A percentile compares a stretch with the other conserved stretches of the same genome.
These are phyloP conservation scores for Monocercomonoides exilis DNA, from an alignment of 78 protist genomes.

Conservation along the genomic window DNA sequence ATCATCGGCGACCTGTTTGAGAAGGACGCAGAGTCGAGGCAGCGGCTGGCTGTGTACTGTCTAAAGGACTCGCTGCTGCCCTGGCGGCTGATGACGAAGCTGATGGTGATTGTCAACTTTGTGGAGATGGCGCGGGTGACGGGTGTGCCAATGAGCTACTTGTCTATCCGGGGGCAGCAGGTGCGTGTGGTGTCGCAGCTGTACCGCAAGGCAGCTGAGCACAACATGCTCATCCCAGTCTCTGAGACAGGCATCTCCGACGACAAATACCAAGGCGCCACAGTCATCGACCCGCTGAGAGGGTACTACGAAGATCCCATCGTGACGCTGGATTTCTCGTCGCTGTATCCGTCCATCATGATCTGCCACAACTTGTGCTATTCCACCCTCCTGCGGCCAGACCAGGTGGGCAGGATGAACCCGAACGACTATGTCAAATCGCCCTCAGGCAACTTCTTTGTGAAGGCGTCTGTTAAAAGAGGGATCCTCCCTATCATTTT, in stretches of 20 bases:
- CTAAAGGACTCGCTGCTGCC: conserved; percentile 95
- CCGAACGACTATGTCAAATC: neutral
- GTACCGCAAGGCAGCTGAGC: conserved; percentile 66
- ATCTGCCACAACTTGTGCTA: conserved; percentile 99
- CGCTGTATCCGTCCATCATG: conserved; percentile 99
- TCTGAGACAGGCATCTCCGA: conserved; percentile 12
- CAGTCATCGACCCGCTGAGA: conserved; percentile 49
- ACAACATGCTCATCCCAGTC: conserved; percentile 68
- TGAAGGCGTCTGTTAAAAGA: conserved; percentile 36
- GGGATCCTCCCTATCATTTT: conserved; percentile 92
- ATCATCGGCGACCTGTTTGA: conserved; percentile 84
- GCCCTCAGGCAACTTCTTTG: conserved; percentile 45
- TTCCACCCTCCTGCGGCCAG: conserved; percentile 68
- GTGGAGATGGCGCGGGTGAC: conserved; percentile 99
- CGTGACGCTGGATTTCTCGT: conserved; percentile 94
- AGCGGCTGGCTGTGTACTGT: conserved; percentile 96
- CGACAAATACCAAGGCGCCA: conserved; percentile 69
- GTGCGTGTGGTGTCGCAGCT: conserved; percentile 84
- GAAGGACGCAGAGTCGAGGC: conserved; percentile 83
- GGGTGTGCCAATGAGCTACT: conserved; percentile 85
- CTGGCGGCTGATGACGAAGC: conserved; percentile 79
- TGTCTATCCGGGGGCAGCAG: conserved; percentile 91
- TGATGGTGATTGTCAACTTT: conserved; percentile 86
- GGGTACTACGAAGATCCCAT: conserved; percentile 65
- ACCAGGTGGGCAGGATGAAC: neutral